Evolutionary conservation across 805 yeast species (phyloP).

Genomic region (Starmerella bombi): DNA sequence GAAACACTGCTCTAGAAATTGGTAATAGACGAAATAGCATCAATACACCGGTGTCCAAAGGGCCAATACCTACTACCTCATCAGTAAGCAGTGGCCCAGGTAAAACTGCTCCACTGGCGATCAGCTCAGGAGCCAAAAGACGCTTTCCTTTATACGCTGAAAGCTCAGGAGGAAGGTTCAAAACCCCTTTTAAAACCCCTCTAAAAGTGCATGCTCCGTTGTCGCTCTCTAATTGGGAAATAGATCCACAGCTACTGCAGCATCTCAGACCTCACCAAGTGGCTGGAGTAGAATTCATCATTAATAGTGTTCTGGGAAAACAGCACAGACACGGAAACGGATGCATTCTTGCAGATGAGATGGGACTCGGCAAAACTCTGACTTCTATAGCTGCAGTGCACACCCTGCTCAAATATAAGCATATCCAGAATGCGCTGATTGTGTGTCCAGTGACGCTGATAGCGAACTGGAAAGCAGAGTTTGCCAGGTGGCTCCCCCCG

Average conservation of each 20-base stretch:
- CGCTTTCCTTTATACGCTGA: no score
- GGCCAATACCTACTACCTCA: no score
- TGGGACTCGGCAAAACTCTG: conserved; percentile 89
- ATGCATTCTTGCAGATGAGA: conserved; percentile 85
- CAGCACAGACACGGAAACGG: conserved; percentile 43
- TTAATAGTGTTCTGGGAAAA: conserved; percentile 69
- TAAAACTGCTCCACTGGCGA: no score
- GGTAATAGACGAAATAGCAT: no score
- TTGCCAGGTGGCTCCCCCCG: conserved; percentile 65
- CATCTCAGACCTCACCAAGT: conserved; percentile 70
- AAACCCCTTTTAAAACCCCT: no score
- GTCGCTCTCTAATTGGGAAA: no score
- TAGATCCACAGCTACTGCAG: conserved; percentile 23
- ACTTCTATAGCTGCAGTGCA: conserved; percentile 74
- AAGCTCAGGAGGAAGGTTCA: no score
- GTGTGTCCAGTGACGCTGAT: conserved; percentile 88
- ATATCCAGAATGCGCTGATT: conserved; percentile 48
- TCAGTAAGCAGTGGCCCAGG: no score
- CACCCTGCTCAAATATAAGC: conserved; percentile 47
- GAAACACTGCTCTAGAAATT: no score
- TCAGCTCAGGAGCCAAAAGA: no score
- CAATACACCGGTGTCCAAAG: no score
- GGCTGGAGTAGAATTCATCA: conserved; percentile 71
- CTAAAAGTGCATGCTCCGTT: no score
- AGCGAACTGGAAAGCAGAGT: conserved; percentile 77